Conservation (phyloP, 257 asterid genomes). For the Penstemon davidsonii region DNA sequence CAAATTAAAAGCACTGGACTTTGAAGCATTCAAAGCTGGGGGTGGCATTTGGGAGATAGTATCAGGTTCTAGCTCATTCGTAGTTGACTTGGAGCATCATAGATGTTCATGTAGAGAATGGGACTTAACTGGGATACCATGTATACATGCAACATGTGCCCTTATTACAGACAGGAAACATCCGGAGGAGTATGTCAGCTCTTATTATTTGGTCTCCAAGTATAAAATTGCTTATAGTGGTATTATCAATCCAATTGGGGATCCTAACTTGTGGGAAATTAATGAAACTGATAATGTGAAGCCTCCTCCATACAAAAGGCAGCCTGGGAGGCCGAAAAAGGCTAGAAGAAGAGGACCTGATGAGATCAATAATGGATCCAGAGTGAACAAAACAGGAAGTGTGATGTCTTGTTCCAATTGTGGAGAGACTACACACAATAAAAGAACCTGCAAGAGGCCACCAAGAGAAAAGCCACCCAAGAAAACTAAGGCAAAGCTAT, state of each 20-base stretch:
- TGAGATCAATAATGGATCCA: background rate
- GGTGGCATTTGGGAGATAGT: too few species aligned
- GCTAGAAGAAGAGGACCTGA: background rate
- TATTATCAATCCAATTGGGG: too few species aligned
- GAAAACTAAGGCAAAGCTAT: too few species aligned
- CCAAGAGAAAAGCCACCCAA: too few species aligned
- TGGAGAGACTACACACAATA: background rate
- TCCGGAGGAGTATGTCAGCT: too few species aligned
- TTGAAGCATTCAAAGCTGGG: background rate
- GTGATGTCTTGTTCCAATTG: background rate
- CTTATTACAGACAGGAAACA: too few species aligned
- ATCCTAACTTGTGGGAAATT: too few species aligned
- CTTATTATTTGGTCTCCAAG: too few species aligned
- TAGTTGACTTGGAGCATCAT: too few species aligned
- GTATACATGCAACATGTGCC: background rate
- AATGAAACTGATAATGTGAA: background rate
- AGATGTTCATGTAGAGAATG: background rate
- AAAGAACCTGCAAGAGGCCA: too few species aligned
- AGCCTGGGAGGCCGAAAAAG: background rate
- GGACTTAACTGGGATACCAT: background rate
- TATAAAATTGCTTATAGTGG: too few species aligned
- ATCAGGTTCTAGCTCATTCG: too few species aligned
- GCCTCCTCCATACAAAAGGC: background rate
- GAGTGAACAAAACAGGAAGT: background rate
- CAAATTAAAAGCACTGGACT: background rate